Evolutionary conservation across 202 grass and related monocot genomes (phyloP).

Genomic region (Alloteropsis angusta): DNA sequence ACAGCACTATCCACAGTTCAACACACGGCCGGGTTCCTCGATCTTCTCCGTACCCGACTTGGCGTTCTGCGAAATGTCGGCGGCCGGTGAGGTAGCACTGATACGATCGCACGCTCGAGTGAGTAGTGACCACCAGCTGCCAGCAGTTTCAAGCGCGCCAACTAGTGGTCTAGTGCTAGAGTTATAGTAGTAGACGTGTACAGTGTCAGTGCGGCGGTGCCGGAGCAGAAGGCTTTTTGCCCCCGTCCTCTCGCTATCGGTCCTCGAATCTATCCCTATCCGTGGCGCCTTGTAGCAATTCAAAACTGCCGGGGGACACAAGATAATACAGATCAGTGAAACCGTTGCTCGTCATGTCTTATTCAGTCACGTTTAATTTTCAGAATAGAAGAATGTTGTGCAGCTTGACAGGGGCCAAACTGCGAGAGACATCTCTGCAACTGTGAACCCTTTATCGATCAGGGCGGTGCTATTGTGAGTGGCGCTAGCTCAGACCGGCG

Average conservation of each 20-base stretch:
- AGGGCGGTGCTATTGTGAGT: background rate
- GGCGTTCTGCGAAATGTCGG: no score
- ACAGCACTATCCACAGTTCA: no score
- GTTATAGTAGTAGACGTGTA: background rate
- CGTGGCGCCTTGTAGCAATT: background rate
- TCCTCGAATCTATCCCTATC: background rate
- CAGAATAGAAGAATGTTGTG: background rate
- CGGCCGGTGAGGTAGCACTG: no score
- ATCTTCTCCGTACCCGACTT: no score
- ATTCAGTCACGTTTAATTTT: background rate
- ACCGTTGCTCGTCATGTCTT: background rate
- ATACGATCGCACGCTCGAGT: background rate
- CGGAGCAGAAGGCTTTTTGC: background rate
- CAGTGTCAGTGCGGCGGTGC: background rate
- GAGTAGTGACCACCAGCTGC: background rate
- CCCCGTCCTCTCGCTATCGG: background rate
- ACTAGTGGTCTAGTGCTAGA: background rate
- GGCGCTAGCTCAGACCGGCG: conserved; percentile 18
- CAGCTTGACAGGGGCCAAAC: background rate
- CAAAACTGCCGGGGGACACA: no score
- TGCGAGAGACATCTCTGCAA: background rate
- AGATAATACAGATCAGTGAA: background rate
- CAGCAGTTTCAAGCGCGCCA: background rate
- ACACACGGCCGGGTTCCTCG: no score
- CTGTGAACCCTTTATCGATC: background rate